These are phyloP conservation scores for Tilletia indica DNA, from an alignment of 1,284 basidiomycete species.

Conservation along the genomic window DNA sequence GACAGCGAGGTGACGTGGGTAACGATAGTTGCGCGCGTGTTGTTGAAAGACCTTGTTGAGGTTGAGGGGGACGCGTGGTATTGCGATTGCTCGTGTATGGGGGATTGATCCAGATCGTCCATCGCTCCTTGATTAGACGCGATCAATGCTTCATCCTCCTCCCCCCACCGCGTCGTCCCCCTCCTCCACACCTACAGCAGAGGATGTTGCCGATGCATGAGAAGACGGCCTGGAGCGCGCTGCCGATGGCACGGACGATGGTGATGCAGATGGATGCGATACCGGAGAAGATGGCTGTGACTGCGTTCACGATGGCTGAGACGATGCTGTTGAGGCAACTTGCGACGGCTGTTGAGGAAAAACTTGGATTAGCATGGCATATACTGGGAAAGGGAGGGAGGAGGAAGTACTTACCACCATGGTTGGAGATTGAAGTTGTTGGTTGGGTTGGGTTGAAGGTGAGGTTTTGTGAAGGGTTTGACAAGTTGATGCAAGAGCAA, in stretches of 20 bases:
- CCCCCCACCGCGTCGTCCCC: slow-evolving; percentile 7
- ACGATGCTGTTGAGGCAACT: slow-evolving; percentile 39
- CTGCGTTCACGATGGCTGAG: slow-evolving; percentile 34
- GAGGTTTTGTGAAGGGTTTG: no score
- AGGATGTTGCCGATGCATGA: slow-evolving; percentile 44
- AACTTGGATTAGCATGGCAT: background rate
- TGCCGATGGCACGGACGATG: slow-evolving; percentile 34
- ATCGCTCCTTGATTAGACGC: no score
- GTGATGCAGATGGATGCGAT: slow-evolving; percentile 26
- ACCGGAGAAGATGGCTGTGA: slow-evolving; percentile 37
- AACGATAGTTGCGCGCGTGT: no score
- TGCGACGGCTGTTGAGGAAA: slow-evolving; percentile 29
- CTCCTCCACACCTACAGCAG: slow-evolving; percentile 38
- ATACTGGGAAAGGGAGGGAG: no score
- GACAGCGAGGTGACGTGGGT: no score
- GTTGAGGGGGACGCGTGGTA: no score
- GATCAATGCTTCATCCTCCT: background rate
- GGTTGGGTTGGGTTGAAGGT: no score
- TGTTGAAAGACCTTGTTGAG: no score
- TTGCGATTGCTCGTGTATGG: no score
- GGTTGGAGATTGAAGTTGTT: no score
- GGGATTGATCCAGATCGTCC: no score
- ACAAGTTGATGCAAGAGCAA: background rate
- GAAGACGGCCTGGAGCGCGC: slow-evolving; percentile 34
- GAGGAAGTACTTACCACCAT: no score